A percentile compares a stretch with the other conserved stretches of the same genome.
Conservation (phyloP, 2,329 filamentous ascomycete species). For the Cercospora sojina region DNA sequence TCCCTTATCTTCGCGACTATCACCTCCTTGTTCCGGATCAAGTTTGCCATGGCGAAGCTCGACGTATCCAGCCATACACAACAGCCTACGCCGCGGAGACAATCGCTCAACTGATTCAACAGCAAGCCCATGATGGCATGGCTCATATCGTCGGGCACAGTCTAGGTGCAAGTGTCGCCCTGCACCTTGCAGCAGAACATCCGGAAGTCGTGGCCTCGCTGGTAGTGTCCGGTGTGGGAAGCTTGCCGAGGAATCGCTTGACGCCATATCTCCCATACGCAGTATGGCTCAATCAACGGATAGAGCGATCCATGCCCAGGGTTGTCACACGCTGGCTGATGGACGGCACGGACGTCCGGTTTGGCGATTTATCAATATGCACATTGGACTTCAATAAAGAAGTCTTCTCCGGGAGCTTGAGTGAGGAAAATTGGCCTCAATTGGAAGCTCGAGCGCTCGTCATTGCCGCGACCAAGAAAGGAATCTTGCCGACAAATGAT, state of each 20-base stretch:
- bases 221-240: slow-evolving; percentile 29
- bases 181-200: slow-evolving; percentile 26
- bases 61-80: slow-evolving; percentile 28
- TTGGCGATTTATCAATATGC: neutral
- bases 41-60: slow-evolving; percentile 26
- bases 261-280: slow-evolving; percentile 21
- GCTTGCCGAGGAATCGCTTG: slow-evolving; percentile 13
- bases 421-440: slow-evolving; percentile 18
- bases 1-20: slow-evolving; percentile 26
- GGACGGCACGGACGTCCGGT: slow-evolving; percentile 27
- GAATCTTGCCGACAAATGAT: slow-evolving; percentile 30
- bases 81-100: slow-evolving; percentile 21
- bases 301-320: slow-evolving; percentile 24
- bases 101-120: slow-evolving; percentile 27
- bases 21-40: slow-evolving; percentile 32
- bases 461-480: slow-evolving; percentile 31
- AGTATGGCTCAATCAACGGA: slow-evolving; percentile 21
- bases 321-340: slow-evolving; percentile 27
- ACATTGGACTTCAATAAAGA: slow-evolving; percentile 22
- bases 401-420: slow-evolving; percentile 19
- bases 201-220: slow-evolving; percentile 27
- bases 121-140: slow-evolving; percentile 21
- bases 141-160: slow-evolving; percentile 33
- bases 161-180: slow-evolving; percentile 31
- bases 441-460: slow-evolving; percentile 30